These are phyloP conservation scores for Aspergillus taichungensis DNA, from an alignment of 495 filamentous ascomycete genomes.

Conservation along the genomic window DNA sequence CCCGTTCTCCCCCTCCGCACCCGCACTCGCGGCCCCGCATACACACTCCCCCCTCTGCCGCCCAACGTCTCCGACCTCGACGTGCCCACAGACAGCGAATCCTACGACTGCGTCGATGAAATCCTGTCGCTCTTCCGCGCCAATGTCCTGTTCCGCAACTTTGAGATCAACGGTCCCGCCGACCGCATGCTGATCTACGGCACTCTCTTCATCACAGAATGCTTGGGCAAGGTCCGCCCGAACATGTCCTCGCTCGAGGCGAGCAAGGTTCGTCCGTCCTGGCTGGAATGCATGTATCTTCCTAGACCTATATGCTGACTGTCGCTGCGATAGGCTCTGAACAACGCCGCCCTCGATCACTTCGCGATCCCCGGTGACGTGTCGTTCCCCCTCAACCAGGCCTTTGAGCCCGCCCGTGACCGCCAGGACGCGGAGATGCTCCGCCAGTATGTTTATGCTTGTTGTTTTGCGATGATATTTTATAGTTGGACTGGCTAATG, in stretches of 20 bases:
- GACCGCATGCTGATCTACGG: constrained; percentile 94
- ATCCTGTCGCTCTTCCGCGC: constrained; percentile 87
- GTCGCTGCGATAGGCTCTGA: constrained; percentile 51
- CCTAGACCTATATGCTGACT: not conserved
- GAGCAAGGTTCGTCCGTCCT: constrained; percentile 40
- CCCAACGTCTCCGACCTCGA: constrained; percentile 56
- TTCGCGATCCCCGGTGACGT: constrained; percentile 95
- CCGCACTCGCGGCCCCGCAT: constrained; percentile 82
- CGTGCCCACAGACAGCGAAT: constrained; percentile 74
- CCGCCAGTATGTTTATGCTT: constrained; percentile 46
- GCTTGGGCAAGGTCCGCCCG: constrained; percentile 74
- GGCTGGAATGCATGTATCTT: not conserved
- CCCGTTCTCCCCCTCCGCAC: constrained; percentile 91
- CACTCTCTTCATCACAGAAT: constrained; percentile 87
- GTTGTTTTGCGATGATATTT: not conserved
- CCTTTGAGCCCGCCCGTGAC: constrained; percentile 69
- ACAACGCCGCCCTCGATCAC: constrained; percentile 74
- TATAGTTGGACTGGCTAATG: constrained; percentile 4
- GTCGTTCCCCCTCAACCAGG: constrained; percentile 84
- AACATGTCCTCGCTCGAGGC: constrained; percentile 50
- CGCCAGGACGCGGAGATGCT: constrained; percentile 82
- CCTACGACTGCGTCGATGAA: constrained; percentile 93
- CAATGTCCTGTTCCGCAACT: constrained; percentile 98
- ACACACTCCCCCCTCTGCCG: constrained; percentile 68
- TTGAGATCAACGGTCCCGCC: constrained; percentile 95